Conservation (phyloP, 2,329 filamentous ascomycete species). For the Fusarium sp. region DNA sequence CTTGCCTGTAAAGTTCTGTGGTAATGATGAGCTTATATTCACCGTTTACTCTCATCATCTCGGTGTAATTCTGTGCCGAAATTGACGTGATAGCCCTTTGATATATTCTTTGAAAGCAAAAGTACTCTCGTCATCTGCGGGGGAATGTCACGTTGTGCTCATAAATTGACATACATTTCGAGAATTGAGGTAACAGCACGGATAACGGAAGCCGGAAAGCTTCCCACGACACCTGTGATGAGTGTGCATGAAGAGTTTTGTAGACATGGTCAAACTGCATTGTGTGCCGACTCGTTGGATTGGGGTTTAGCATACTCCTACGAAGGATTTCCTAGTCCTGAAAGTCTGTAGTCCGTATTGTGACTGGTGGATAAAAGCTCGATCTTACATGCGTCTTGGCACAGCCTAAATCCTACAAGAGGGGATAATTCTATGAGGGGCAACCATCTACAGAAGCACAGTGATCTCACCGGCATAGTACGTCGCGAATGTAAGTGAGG, state of each 20-base stretch:
- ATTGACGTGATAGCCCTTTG: fast-evolving
- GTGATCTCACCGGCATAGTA: background rate
- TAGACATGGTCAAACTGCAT: no score
- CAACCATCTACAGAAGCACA: background rate
- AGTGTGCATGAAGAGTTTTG: background rate
- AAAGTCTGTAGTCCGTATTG: background rate
- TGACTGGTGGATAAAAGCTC: background rate
- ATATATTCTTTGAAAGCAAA: no score
- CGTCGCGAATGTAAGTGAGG: background rate
- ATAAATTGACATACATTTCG: background rate
- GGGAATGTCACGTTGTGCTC: background rate
- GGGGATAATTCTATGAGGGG: background rate
- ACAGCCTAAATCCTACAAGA: conserved; percentile 5
- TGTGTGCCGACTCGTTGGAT: background rate
- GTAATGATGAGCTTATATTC: background rate
- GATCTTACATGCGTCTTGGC: background rate
- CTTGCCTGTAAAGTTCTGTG: no score
- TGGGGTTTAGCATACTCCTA: background rate
- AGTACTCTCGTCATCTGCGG: background rate
- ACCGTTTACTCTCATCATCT: background rate
- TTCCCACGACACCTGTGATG: no score
- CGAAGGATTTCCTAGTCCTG: background rate
- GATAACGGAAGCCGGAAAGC: background rate
- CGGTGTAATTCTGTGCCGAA: background rate
- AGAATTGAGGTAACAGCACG: no score